Evolutionary conservation across 2,329 filamentous ascomycete genomes (phyloP), one percentile per base, ranked within the genome.

Genomic region (Allantophomopsis cytisporea): DNA sequence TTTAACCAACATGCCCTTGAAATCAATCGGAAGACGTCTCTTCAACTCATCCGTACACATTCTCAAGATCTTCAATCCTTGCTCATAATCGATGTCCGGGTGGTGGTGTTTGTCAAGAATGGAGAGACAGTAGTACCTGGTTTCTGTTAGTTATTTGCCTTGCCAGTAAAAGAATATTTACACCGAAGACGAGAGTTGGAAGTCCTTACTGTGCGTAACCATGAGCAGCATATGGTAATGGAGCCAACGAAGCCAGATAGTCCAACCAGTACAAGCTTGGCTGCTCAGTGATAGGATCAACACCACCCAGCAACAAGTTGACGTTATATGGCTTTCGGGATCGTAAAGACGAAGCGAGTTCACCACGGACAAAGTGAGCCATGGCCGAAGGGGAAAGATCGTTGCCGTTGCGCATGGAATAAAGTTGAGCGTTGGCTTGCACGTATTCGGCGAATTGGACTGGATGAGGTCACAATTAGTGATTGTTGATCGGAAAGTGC

Each of bases 401-500:
- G 57, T 83, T 83, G 63, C 87, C 83, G 61, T 96, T 96, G 58
- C 93, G 86, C 88, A 96, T 98, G 50, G 84, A 87, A 68, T 98
- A 98, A 58, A 98, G 82, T 65, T 94, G 86, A 47, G 91, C 80
- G 63, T 98, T 98, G 60, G 89, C 88, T 75, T 96, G 88, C 61
- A 98, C 93, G 68, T 89, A 98, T 68, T 98, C 91, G 60, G 93
- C 85, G 62, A 98, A 98, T 80, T 98, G 89, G 46, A 96, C 88
- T 94, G 58, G 42, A 36, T 11, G 42, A 15, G 15, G 37, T 36
- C 31, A 16, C 40, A 51, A 46, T 30, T 40, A 33, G 13, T 16
- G 15, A 20, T 10, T 4, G 12, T 3, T 12, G 32, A 36, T 13
- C 18, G 23, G 3, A 3, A 28, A 28, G 23, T 20, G 12, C 6